These are phyloP conservation scores for Arabidopsis hybrid DNA, from an alignment of 441 rosid species.

Conservation along the genomic window DNA sequence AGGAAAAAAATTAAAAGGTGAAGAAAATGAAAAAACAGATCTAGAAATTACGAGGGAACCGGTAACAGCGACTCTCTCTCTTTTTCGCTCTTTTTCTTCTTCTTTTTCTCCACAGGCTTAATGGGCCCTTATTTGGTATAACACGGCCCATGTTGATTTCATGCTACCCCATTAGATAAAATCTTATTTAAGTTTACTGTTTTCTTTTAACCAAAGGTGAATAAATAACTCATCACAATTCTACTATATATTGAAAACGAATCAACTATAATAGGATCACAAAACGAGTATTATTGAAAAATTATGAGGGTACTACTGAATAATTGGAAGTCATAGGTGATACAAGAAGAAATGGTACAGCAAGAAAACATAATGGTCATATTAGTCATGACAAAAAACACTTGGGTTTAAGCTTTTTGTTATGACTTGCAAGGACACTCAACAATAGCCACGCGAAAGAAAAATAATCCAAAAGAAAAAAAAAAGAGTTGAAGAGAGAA, in stretches of 20 bases:
- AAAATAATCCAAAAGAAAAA: conserved; percentile 4
- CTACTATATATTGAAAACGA: too few relatives aligned
- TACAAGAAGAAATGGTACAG: conserved; percentile 15
- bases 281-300: neutral
- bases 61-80: neutral
- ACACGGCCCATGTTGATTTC: neutral
- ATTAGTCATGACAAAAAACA: conserved; percentile 4
- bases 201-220: too few relatives aligned
- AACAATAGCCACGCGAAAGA: conserved; percentile 19
- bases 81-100: neutral
- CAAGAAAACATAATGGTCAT: conserved; percentile 24
- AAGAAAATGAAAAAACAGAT: conserved; percentile 9
- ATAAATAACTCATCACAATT: too few relatives aligned
- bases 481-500: conserved; percentile 21
- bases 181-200: too few relatives aligned
- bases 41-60: conserved; percentile 31
- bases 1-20: neutral
- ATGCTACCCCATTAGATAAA: neutral
- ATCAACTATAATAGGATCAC: too few relatives aligned
- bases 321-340: neutral
- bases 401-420: too few relatives aligned
- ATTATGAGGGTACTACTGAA: neutral
- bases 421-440: conserved; percentile 13
- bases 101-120: neutral
- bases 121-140: conserved; percentile 8